Evolutionary conservation across 2,329 filamentous ascomycete genomes (phyloP).

Genomic region (Orbilia blumenaviensis): DNA sequence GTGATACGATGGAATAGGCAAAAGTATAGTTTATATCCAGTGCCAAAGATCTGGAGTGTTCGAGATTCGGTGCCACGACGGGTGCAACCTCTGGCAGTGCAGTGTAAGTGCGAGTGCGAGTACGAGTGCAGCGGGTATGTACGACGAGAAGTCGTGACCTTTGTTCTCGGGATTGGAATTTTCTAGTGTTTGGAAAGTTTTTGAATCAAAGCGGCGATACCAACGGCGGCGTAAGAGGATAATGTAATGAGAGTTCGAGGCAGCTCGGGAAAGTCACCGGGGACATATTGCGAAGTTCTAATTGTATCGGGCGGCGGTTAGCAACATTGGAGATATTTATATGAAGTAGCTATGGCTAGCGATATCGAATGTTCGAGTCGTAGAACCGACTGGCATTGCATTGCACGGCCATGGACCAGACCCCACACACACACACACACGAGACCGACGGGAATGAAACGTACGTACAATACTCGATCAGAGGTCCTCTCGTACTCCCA

Average conservation of each 20-base stretch:
- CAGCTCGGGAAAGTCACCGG: constrained; percentile 19
- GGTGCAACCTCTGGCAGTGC: constrained; percentile 3
- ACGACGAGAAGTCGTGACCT: neutral
- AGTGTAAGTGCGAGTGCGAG: too few species aligned
- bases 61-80: constrained; percentile 17
- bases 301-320: neutral
- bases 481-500: neutral
- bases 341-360: neutral
- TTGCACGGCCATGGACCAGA: too few species aligned
- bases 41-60: constrained; percentile 5
- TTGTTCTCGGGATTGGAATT: neutral
- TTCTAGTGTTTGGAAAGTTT: neutral
- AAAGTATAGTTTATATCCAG: neutral
- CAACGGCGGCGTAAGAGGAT: constrained; percentile 9
- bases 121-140: neutral
- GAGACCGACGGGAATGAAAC: too few species aligned
- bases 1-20: neutral
- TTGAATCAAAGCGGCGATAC: constrained; percentile 35
- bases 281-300: constrained; percentile 46
- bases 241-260: constrained; percentile 27
- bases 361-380: neutral
- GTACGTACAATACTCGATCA: too few species aligned
- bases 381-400: too few species aligned
- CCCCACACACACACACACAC: too few species aligned
- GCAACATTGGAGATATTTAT: neutral